Conservation (phyloP, 2,329 filamentous ascomycete genomes). For the Alternaria solani region DNA sequence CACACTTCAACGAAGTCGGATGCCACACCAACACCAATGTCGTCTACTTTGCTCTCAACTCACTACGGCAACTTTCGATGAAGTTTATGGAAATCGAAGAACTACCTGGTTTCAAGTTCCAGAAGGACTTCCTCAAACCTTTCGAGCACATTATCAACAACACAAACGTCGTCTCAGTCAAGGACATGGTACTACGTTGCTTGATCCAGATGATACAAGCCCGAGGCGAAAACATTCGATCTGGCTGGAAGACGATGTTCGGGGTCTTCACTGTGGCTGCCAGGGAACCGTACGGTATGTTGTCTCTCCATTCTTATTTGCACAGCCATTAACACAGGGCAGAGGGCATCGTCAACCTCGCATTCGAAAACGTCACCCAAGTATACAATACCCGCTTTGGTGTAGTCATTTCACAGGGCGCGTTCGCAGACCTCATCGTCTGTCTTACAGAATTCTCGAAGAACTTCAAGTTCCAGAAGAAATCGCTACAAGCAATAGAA, state of each 20-base stretch:
- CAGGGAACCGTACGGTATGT: constrained; percentile 78
- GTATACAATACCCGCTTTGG: constrained; percentile 96
- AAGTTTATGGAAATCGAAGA: constrained; percentile 99
- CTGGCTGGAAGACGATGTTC: constrained; percentile 99
- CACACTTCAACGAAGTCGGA: constrained; percentile 97
- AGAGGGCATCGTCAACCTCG: constrained; percentile 95
- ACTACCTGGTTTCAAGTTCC: constrained; percentile 97
- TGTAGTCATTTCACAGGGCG: constrained; percentile 93
- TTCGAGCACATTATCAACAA: constrained; percentile 98
- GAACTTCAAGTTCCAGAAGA: constrained; percentile 98
- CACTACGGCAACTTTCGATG: constrained; percentile 94
- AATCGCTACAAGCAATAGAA: constrained; percentile 95
- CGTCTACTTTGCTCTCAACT: constrained; percentile 97
- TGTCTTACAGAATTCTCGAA: constrained; percentile 99
- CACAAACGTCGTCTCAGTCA: constrained; percentile 87
- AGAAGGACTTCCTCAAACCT: constrained; percentile 98
- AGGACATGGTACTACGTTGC: constrained; percentile 96
- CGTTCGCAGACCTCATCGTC: constrained; percentile 94
- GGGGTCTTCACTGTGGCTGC: constrained; percentile 97
- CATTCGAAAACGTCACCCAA: constrained; percentile 94
- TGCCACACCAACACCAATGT: constrained; percentile 96
- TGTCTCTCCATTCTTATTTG: constrained; percentile 23
- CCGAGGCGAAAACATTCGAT: constrained; percentile 93
- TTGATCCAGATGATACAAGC: constrained; percentile 99
- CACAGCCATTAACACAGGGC: constrained; percentile 26